Evolutionary conservation across 805 yeast species (phyloP), one percentile per base, ranked within the genome.

Genomic region (Lipomyces starkeyi): DNA sequence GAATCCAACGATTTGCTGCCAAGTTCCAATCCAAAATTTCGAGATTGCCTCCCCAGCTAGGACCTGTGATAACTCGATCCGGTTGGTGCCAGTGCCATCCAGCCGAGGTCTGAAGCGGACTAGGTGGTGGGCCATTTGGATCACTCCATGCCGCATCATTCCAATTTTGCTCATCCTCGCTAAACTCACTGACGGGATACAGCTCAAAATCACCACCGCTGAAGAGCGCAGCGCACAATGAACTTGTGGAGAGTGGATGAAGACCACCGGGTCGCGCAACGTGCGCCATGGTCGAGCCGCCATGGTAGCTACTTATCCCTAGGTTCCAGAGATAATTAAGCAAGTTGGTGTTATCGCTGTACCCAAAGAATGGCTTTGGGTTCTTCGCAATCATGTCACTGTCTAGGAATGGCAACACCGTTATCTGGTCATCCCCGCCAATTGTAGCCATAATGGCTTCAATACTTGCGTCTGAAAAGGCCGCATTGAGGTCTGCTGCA

Each of bases 301-400:
- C 56, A 53, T 53, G 56, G 20, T 53, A 53, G 25, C 56, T 22
- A 20, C 27, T 53, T 8, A 53, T 53, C 13, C 56, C 56, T 17
- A 53, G 29, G 34, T 53, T 53, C 56, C 56, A 53, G 56, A 53
- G 56, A 53, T 53, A 53, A 53, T 53, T 53, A 20, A 53, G 56
- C 56, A 53, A 25, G 56, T 53, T 53, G 32, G 56, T 53, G 27
- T 53, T 53, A 11, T 53, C 56, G 32, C 56, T 53, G 20, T 53
- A 53, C 27, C 56, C 56, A 53, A 53, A 25, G 56, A 53, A 53
- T 11, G 56, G 56, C 56, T 53, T 53, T 22, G 56, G 56, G 56
- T 53, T 53, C 56, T 20, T 53, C 3, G 56, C 14, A 25, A 53
- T 53, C 17, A 53, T 11, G 25, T 25, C 56, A 20, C 32, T 22